Evolutionary conservation across 1,139 yeast genomes (phyloP).

Genomic region (Geotrichum candidum): DNA sequence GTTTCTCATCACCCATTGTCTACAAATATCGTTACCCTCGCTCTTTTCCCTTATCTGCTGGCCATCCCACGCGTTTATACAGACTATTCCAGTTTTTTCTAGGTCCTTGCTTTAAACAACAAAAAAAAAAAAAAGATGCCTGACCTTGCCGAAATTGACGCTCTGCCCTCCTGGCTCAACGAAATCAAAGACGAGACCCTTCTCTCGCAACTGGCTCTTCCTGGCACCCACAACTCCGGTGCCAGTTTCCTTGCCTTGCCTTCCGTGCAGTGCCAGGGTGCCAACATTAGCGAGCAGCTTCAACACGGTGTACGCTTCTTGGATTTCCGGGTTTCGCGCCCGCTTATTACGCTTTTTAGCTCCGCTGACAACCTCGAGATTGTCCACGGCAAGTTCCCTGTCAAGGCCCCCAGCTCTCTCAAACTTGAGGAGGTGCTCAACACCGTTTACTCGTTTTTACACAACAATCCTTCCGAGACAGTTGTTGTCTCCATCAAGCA

Average conservation of each 20-base stretch:
- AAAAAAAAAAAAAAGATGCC: constrained; percentile 5
- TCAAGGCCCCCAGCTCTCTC: constrained; percentile 54
- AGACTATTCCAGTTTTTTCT: neutral
- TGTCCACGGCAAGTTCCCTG: constrained; percentile 77
- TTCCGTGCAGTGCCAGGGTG: constrained; percentile 73
- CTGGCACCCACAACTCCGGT: constrained; percentile 69
- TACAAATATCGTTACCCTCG: neutral
- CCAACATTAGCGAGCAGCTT: constrained; percentile 54
- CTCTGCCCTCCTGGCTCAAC: constrained; percentile 45
- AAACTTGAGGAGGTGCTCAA: constrained; percentile 45
- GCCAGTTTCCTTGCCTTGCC: constrained; percentile 73
- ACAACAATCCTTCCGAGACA: constrained; percentile 50
- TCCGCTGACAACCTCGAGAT: constrained; percentile 53
- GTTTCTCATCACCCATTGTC: neutral
- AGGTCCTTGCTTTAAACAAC: neutral
- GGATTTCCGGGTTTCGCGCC: constrained; percentile 61
- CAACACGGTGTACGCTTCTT: constrained; percentile 66
- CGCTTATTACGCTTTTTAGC: constrained; percentile 36
- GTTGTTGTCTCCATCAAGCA: constrained; percentile 67
- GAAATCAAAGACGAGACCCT: constrained; percentile 49
- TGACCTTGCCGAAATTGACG: constrained; percentile 7
- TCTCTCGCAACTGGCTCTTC: constrained; percentile 54
- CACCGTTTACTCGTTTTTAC: constrained; percentile 55
- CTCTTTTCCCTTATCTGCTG: neutral
- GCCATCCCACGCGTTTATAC: neutral